These are phyloP conservation scores for Alternaria dauci DNA, from an alignment of 2,329 filamentous ascomycete genomes.

Conservation along the genomic window DNA sequence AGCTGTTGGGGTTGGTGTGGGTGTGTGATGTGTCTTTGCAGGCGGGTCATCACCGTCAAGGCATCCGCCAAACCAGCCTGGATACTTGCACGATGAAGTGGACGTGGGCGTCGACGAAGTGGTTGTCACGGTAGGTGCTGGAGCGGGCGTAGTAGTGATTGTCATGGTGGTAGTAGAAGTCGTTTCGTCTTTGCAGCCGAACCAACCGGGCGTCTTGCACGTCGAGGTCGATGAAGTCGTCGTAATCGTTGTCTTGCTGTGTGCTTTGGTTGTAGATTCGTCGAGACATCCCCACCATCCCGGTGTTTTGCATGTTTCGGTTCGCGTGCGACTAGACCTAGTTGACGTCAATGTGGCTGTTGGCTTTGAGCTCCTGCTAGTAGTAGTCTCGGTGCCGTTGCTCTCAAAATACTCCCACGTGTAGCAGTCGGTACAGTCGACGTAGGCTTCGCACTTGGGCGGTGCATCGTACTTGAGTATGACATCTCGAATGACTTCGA, in stretches of 20 bases:
- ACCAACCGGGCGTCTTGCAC: slow-evolving; percentile 68
- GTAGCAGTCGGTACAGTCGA: slow-evolving; percentile 84
- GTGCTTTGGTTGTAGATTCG: slow-evolving; percentile 63
- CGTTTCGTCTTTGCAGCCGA: slow-evolving; percentile 68
- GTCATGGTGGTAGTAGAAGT: slow-evolving; percentile 45
- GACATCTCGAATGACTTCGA: slow-evolving; percentile 86
- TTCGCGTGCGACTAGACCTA: slow-evolving; percentile 66
- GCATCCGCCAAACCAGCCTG: slow-evolving; percentile 59
- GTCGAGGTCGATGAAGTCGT: slow-evolving; percentile 49
- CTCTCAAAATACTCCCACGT: slow-evolving; percentile 96
- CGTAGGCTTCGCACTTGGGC: slow-evolving; percentile 76
- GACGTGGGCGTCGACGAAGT: slow-evolving; percentile 44
- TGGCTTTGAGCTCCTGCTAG: slow-evolving; percentile 57
- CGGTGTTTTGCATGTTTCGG: slow-evolving; percentile 87
- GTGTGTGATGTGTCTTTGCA: slow-evolving; percentile 30
- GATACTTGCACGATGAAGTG: slow-evolving; percentile 54
- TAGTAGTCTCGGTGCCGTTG: slow-evolving; percentile 82
- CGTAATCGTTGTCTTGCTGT: slow-evolving; percentile 58
- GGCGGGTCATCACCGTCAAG: slow-evolving; percentile 60
- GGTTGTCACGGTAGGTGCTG: slow-evolving; percentile 41
- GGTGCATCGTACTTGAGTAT: slow-evolving; percentile 83
- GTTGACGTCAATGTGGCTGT: slow-evolving; percentile 64
- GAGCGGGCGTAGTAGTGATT: slow-evolving; percentile 33
- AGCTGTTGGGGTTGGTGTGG: slow-evolving; percentile 26
- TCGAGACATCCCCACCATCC: slow-evolving; percentile 90